Evolutionary conservation across 768 basidiomycete species (phyloP).

Genomic region (Megacollybia marginata): DNA sequence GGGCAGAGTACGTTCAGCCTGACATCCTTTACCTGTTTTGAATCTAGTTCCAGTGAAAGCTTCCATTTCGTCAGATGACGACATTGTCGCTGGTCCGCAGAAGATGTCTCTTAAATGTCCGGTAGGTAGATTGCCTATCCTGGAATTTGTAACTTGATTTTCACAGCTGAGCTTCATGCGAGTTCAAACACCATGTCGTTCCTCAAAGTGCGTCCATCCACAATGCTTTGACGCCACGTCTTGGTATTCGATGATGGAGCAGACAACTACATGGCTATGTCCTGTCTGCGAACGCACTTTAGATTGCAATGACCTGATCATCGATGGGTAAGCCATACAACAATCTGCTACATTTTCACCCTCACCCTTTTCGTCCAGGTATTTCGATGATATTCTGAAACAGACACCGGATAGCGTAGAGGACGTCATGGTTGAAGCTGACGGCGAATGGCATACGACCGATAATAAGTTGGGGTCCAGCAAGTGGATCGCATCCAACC

Average conservation of each 20-base stretch:
- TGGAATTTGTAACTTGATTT: background rate
- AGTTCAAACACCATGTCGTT: slow-evolving; percentile 78
- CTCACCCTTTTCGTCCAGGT: slow-evolving; percentile 37
- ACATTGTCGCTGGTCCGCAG: slow-evolving; percentile 84
- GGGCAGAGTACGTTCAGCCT: slow-evolving; percentile 48
- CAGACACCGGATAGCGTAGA: slow-evolving; percentile 74
- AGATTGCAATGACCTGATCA: slow-evolving; percentile 73
- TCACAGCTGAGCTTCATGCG: slow-evolving; percentile 75
- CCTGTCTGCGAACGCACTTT: slow-evolving; percentile 85
- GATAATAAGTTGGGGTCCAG: slow-evolving; percentile 79
- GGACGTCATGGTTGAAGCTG: slow-evolving; percentile 88
- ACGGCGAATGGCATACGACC: slow-evolving; percentile 93
- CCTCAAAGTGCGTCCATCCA: slow-evolving; percentile 78
- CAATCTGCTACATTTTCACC: background rate
- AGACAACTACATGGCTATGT: slow-evolving; percentile 93
- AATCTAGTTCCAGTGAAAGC: slow-evolving; percentile 45
- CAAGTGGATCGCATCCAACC: slow-evolving; percentile 59
- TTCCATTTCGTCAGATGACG: slow-evolving; percentile 67
- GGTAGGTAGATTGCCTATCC: slow-evolving; percentile 36
- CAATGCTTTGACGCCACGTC: slow-evolving; percentile 94
- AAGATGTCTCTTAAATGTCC: slow-evolving; percentile 93
- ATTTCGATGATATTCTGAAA: slow-evolving; percentile 80
- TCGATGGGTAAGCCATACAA: slow-evolving; percentile 69
- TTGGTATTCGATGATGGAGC: slow-evolving; percentile 94
- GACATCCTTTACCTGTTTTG: slow-evolving; percentile 2